Percentiles rank a stretch among this genome's conserved stretches.
phyloP scores from a whole-genome alignment of 2,329 filamentous ascomycete genomes.

The Sporothrix variecibatus region DNA sequence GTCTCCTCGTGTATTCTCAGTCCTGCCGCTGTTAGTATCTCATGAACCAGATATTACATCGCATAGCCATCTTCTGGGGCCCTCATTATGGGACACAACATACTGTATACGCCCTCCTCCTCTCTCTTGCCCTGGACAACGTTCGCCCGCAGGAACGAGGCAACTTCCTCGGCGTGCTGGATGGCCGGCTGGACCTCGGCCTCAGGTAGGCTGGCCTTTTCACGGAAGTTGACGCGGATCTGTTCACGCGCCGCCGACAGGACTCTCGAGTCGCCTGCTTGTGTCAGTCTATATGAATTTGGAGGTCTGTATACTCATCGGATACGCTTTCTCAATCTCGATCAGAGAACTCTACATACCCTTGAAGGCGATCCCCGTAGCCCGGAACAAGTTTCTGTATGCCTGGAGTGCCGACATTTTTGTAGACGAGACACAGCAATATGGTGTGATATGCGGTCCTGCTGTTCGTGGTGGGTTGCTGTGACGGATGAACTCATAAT shows the following conservation, averaged over 20 bases:
- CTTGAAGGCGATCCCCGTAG: conserved; percentile 79
- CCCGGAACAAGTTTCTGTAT: conserved; percentile 80
- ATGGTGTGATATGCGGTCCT: neutral
- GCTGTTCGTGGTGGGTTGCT: neutral
- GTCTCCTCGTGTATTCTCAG: conserved; percentile 88
- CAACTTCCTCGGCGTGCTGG: conserved; percentile 78
- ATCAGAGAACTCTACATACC: conserved; percentile 51
- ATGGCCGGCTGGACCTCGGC: conserved; percentile 66
- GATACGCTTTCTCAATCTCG: neutral
- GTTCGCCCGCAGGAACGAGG: conserved; percentile 76
- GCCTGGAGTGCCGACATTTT: conserved; percentile 62
- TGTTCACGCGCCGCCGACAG: conserved; percentile 70
- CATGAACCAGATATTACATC: neutral
- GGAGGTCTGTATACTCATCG: neutral
- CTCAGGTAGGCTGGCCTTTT: conserved; percentile 62
- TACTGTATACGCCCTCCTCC: conserved; percentile 59
- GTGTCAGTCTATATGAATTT: neutral
- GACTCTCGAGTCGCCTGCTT: conserved; percentile 43
- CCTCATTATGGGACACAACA: conserved; percentile 36
- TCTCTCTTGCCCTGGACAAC: conserved; percentile 76
- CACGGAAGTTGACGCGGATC: conserved; percentile 73
- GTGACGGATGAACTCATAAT: neutral
- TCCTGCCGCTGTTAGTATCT: conserved; percentile 52
- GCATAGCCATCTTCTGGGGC: too few relatives aligned
- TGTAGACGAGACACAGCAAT: neutral